A percentile compares a stretch with the other conserved stretches of the same genome.
These are phyloP conservation scores for Aspergillus sclerotioniger DNA, from an alignment of 495 filamentous ascomycete species.

Conservation along the genomic window DNA sequence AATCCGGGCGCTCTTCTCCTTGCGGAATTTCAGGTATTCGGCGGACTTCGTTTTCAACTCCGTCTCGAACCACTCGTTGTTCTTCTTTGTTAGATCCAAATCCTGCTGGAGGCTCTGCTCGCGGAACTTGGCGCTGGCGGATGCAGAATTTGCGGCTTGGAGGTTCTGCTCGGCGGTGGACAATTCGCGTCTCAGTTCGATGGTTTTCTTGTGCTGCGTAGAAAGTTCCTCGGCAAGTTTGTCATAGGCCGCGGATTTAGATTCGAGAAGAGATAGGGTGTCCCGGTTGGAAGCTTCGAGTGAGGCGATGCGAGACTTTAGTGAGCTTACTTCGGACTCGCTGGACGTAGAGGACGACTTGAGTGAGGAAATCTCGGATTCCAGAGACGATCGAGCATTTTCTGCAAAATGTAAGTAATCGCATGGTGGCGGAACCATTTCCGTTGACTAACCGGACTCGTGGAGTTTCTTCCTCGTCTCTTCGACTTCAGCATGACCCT, in stretches of 20 bases:
- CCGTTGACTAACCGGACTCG: constrained; percentile 63
- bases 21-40: constrained; percentile 86
- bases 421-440: neutral
- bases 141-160: constrained; percentile 74
- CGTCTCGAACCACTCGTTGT: constrained; percentile 86
- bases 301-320: constrained; percentile 76
- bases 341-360: constrained; percentile 74
- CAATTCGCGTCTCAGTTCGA: constrained; percentile 77
- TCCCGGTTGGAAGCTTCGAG: constrained; percentile 91
- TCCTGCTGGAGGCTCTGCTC: constrained; percentile 88
- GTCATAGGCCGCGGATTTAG: constrained; percentile 85
- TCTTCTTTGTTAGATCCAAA: constrained; percentile 77
- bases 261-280: constrained; percentile 80
- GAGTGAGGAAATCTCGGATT: constrained; percentile 76
- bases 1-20: constrained; percentile 87
- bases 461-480: constrained; percentile 75
- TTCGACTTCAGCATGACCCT: constrained; percentile 74
- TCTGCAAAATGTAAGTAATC: constrained; percentile 45
- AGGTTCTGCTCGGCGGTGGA: constrained; percentile 75
- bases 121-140: constrained; percentile 75
- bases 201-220: constrained; percentile 79
- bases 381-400: constrained; percentile 60
- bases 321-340: constrained; percentile 68
- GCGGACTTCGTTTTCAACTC: constrained; percentile 85
- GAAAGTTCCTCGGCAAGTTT: constrained; percentile 81